These are phyloP conservation scores for Penicillium sp. DNA, from an alignment of 2,329 filamentous ascomycete species.

Conservation along the genomic window DNA sequence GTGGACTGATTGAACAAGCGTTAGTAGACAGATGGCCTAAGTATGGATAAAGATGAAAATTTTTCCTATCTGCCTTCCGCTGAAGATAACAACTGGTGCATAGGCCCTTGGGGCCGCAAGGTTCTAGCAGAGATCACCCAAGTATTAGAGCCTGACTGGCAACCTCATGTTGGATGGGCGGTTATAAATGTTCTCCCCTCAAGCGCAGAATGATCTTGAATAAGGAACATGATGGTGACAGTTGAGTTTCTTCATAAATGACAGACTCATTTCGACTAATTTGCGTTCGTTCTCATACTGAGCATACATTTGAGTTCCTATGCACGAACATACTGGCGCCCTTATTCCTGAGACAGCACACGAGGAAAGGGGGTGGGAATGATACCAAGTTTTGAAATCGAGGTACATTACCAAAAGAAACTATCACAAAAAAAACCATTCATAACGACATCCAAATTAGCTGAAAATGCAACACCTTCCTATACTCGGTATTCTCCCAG, in stretches of 20 bases:
- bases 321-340: not conserved
- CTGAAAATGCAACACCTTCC: not conserved
- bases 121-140: conserved; percentile 18
- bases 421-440: not conserved
- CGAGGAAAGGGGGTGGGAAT: not conserved
- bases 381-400: not conserved
- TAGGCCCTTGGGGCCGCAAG: conserved; percentile 17
- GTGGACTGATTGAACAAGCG: too few relatives aligned
- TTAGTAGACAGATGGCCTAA: too few relatives aligned
- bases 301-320: not conserved
- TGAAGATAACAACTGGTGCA: too few relatives aligned
- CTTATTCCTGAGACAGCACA: not conserved
- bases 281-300: not conserved
- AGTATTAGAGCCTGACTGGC: conserved; percentile 13
- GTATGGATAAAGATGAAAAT: too few relatives aligned
- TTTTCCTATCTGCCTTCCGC: too few relatives aligned
- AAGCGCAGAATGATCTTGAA: not conserved
- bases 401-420: not conserved
- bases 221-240: not conserved
- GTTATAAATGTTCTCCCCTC: not conserved
- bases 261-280: not conserved
- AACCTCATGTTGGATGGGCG: conserved; percentile 21
- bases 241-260: not conserved
- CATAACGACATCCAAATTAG: not conserved
- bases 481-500: not conserved